Evolutionary conservation across 345 rosid genomes (phyloP).

Genomic region (Dipteronia sinensis): DNA sequence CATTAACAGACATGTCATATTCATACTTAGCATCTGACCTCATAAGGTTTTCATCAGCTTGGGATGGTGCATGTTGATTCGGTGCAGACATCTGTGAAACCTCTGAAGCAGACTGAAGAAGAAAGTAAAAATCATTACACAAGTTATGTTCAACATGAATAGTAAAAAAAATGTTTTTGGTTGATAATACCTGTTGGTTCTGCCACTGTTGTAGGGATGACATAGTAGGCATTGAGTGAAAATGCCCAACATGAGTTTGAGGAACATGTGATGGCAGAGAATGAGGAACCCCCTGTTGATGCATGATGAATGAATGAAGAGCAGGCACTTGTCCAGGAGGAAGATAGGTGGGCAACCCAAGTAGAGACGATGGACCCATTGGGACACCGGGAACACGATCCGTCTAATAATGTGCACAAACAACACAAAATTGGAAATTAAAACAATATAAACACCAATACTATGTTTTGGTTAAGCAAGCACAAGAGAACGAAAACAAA

Average conservation of each 20-base stretch:
- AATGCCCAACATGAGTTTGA: conserved; percentile 63
- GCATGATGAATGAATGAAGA: conserved; percentile 75
- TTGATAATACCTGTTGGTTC: conserved; percentile 62
- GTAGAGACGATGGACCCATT: conserved; percentile 56
- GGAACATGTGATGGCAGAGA: conserved; percentile 61
- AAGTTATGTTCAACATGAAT: not conserved
- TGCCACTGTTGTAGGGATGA: conserved; percentile 66
- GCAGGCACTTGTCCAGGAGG: conserved; percentile 80
- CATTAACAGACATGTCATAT: conserved; percentile 55
- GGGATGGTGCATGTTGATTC: conserved; percentile 54
- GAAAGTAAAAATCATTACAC: not conserved
- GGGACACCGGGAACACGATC: conserved; percentile 55
- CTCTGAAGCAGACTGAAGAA: conserved; percentile 56
- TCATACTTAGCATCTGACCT: conserved; percentile 58
- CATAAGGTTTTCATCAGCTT: conserved; percentile 49
- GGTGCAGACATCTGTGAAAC: conserved; percentile 48
- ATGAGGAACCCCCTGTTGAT: conserved; percentile 72
- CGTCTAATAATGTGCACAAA: conserved; percentile 30
- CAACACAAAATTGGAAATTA: conserved; percentile 9
- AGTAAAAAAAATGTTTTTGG: conserved; percentile 14
- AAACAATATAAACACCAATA: not conserved
- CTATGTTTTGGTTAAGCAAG: not conserved
- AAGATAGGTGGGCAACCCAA: conserved; percentile 65
- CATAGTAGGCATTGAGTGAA: conserved; percentile 47
- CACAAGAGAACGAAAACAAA: not conserved